Base-by-base conservation (phyloP, 2,329 filamentous ascomycete species). In the Paracorniculantispora psalliotae region DNA sequence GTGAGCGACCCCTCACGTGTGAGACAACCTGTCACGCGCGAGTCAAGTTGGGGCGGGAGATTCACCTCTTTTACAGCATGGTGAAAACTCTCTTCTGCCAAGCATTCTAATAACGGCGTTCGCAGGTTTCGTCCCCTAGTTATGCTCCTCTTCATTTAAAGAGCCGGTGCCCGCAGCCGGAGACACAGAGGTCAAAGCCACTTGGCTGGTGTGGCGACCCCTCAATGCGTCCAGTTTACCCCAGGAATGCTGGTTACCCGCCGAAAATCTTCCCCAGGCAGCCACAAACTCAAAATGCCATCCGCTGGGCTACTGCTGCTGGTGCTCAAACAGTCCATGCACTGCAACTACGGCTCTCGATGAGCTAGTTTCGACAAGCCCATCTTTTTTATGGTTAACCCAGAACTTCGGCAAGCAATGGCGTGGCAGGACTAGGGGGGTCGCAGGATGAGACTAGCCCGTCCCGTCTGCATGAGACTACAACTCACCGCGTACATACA, bases 381-480 rank as follows among this genome's bases (percentile, higher is more conserved):
- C 52, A 55, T 55, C 52, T 46, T 46, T 53, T 55, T n/a, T n/a
- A n/a, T n/a, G n/a, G 30, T 37, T 37, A 13, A 39, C 52, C 52
- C 52, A 55, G 52, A 55, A n/a, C n/a, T 41, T 46, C 52, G 52
- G 39, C 21, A 46, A 46, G 3, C 26, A 37, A 10, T 46, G 39
- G 28, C 51, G 9, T 41, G 9, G 33, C 33, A 5, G 23, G n/a
- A n/a, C n/a, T n/a, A n/a, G n/a, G n/a, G n/a, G n/a, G n/a, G n/a
- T 23, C 35, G 25, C 8, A 12, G 35, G 49, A 39, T 23, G 39
- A 43, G 50, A 43, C 50, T 30, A 30, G 39, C 19, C 41, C 41
- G 39, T 23, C 25, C 23, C 23, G 30, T 33, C 39, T 51, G 21
- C n/a, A n/a, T n/a, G 21, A 13, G 7, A 23, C 4, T 15, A 39